These are phyloP conservation scores for Leccinum imitatum DNA, from an alignment of 768 basidiomycete species.

Conservation along the genomic window DNA sequence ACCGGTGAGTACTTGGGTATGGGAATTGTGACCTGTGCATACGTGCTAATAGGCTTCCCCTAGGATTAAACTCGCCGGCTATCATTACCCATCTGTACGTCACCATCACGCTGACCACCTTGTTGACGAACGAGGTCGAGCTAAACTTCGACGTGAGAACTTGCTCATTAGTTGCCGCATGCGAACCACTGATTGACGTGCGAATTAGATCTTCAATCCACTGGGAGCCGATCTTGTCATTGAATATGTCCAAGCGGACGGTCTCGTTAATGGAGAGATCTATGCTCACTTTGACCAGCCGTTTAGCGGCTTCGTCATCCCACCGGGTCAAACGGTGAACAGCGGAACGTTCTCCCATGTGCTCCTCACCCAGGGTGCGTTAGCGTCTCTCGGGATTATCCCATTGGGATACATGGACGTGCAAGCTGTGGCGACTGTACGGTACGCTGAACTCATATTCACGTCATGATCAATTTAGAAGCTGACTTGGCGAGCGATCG, in stretches of 20 bases:
- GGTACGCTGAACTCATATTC: constrained; percentile 23
- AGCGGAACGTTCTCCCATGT: constrained; percentile 61
- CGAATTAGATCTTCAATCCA: constrained; percentile 51
- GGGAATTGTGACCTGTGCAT: not conserved
- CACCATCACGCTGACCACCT: constrained; percentile 47
- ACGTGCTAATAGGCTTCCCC: not conserved
- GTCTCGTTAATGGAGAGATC: constrained; percentile 46
- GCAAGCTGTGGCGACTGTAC: constrained; percentile 44
- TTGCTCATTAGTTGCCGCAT: not conserved
- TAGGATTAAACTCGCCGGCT: constrained; percentile 49
- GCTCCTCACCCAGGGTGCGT: constrained; percentile 56
- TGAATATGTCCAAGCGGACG: constrained; percentile 56
- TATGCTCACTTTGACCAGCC: constrained; percentile 60
- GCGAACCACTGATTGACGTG: not conserved
- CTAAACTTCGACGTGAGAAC: constrained; percentile 56
- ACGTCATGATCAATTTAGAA: not conserved
- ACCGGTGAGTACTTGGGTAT: constrained; percentile 35
- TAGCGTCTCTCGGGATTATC: constrained; percentile 56
- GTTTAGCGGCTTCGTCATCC: constrained; percentile 56
- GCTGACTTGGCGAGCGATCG: not conserved
- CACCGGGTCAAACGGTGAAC: constrained; percentile 57
- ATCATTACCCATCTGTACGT: constrained; percentile 60
- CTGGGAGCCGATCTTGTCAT: constrained; percentile 57
- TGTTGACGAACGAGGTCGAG: constrained; percentile 49
- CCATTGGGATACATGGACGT: constrained; percentile 56